Evolutionary conservation across 2,329 filamentous ascomycete species (phyloP).

Genomic region (Aspergillus sp.): DNA sequence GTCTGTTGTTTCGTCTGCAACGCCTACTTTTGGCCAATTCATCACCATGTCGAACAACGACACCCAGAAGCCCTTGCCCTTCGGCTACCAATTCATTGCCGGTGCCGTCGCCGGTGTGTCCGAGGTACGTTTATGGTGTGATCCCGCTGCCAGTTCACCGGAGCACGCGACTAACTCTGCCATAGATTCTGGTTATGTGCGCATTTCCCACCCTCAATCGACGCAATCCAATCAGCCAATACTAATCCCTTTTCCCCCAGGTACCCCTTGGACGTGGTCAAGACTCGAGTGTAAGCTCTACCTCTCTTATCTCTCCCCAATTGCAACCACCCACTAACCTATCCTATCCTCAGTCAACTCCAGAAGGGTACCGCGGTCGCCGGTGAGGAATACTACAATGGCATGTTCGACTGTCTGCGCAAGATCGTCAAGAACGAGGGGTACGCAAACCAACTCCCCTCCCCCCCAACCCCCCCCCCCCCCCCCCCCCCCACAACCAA

Average conservation of each 20-base stretch:
- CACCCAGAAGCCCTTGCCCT: slow-evolving; percentile 76
- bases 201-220: slow-evolving; percentile 30
- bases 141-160: not conserved
- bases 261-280: slow-evolving; percentile 98
- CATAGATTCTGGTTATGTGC: slow-evolving; percentile 85
- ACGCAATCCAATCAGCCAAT: not conserved
- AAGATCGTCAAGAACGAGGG: slow-evolving; percentile 97
- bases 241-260: slow-evolving; percentile 50
- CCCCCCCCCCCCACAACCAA: not conserved
- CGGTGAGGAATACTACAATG: slow-evolving; percentile 85
- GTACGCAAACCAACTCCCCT: slow-evolving; percentile 54
- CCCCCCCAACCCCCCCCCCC: not conserved
- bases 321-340: slow-evolving; percentile 2
- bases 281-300: slow-evolving; percentile 85
- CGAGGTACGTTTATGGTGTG: slow-evolving; percentile 67
- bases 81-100: slow-evolving; percentile 92
- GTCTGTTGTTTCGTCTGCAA: slow-evolving; percentile 8
- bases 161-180: slow-evolving; percentile 20
- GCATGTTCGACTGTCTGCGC: slow-evolving; percentile 96
- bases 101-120: slow-evolving; percentile 97
- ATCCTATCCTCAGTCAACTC: slow-evolving; percentile 65
- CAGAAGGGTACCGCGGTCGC: slow-evolving; percentile 69
- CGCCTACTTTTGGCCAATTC: not conserved
- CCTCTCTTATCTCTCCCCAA: slow-evolving; percentile 14
- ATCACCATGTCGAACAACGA: slow-evolving; percentile 61